These are phyloP conservation scores for Teunomyces aglyptinius DNA, from an alignment of 805 yeast genomes.

Conservation along the genomic window DNA sequence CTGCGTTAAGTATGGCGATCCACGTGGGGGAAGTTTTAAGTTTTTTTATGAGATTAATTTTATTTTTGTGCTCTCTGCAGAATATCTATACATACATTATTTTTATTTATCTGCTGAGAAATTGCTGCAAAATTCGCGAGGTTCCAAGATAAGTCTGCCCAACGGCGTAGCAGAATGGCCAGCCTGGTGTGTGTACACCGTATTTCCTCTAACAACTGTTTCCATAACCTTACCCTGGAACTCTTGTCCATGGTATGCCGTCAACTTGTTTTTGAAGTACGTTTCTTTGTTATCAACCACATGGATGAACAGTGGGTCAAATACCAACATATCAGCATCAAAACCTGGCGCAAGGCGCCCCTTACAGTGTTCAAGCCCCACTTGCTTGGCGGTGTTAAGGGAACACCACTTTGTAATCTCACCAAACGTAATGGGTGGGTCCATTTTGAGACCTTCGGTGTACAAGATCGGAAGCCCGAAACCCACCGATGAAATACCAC, in stretches of 20 bases:
- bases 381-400: conserved; percentile 79
- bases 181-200: conserved; percentile 54
- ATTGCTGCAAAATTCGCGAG: conserved; percentile 33
- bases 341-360: conserved; percentile 71
- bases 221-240: conserved; percentile 74
- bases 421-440: conserved; percentile 48
- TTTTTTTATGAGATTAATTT: too few relatives aligned
- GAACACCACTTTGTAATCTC: conserved; percentile 82
- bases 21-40: conserved; percentile 1
- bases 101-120: not conserved
- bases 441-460: conserved; percentile 63
- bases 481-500: conserved; percentile 92
- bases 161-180: conserved; percentile 58
- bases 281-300: conserved; percentile 54
- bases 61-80: not conserved
- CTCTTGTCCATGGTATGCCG: conserved; percentile 76
- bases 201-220: conserved; percentile 74
- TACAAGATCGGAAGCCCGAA: conserved; percentile 79
- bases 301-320: conserved; percentile 60
- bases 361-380: conserved; percentile 69
- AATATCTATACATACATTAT: not conserved
- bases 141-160: conserved; percentile 62
- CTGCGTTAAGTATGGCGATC: not conserved
- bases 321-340: conserved; percentile 86
- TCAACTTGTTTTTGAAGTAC: conserved; percentile 79